phyloP scores from a whole-genome alignment of 805 yeast genomes.

The Yarrowia osloensis region DNA sequence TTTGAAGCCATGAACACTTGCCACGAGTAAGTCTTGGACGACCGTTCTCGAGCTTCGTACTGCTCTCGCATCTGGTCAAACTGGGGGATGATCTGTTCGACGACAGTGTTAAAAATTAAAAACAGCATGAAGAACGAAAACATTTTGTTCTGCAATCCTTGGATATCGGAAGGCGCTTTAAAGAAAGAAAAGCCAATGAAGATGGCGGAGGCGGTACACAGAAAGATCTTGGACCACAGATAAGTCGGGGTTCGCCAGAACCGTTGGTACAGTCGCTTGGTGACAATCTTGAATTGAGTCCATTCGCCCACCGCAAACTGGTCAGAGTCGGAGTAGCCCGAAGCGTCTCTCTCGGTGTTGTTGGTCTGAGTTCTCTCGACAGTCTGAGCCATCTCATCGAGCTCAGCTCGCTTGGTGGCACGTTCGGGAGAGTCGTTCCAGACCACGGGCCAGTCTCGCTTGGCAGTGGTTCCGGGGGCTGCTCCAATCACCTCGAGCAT shows the following conservation, averaged over 20 bases:
- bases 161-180: constrained; percentile 61
- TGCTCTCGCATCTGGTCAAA: constrained; percentile 61
- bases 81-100: constrained; percentile 64
- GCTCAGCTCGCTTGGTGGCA: constrained; percentile 57
- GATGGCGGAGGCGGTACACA: constrained; percentile 57
- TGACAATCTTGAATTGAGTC: constrained; percentile 50
- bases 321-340: constrained; percentile 40
- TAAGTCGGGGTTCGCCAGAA: constrained; percentile 66
- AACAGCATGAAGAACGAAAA: constrained; percentile 70
- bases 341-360: constrained; percentile 36
- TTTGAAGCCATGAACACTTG: constrained; percentile 62
- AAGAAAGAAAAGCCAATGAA: constrained; percentile 72
- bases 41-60: constrained; percentile 72
- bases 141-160: constrained; percentile 82
- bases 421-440: constrained; percentile 74
- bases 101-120: constrained; percentile 55
- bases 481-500: constrained; percentile 64
- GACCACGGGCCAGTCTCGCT: constrained; percentile 53
- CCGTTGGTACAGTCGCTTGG: constrained; percentile 58
- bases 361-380: constrained; percentile 51
- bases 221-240: constrained; percentile 57
- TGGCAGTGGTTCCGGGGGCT: constrained; percentile 43
- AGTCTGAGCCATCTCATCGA: constrained; percentile 48
- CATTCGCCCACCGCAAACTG: constrained; percentile 47
- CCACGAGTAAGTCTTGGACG: constrained; percentile 73